A percentile compares a stretch with the other conserved stretches of the same genome.
Evolutionary conservation across 805 yeast species (phyloP).

Genomic region (Sugiyamaella americana): DNA sequence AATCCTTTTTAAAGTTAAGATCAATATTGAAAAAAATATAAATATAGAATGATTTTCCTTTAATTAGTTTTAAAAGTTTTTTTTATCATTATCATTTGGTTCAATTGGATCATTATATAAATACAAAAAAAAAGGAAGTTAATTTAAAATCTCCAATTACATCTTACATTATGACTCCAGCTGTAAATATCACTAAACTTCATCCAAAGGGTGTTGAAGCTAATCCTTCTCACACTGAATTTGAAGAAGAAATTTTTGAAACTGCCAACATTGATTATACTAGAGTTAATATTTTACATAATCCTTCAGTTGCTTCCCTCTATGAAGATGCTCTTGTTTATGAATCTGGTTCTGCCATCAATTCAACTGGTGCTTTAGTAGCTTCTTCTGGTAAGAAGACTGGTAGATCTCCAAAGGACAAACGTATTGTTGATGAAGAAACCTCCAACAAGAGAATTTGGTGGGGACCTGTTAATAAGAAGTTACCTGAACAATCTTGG

Average conservation of each 20-base stretch:
- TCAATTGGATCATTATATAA: no score
- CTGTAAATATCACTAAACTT: conserved; percentile 37
- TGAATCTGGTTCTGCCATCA: conserved; percentile 86
- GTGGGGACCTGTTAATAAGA: conserved; percentile 99
- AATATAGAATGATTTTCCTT: neutral
- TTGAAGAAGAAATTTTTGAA: conserved; percentile 36
- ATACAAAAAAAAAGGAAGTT: no score
- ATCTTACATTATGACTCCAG: conserved; percentile 27
- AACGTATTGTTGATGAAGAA: conserved; percentile 93
- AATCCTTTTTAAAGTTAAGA: neutral
- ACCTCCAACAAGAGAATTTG: conserved; percentile 78
- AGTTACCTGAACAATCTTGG: conserved; percentile 93
- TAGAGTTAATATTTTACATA: conserved; percentile 51
- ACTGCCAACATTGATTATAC: conserved; percentile 38
- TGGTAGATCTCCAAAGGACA: conserved; percentile 97
- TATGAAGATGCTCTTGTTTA: conserved; percentile 85
- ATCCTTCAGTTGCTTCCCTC: conserved; percentile 85
- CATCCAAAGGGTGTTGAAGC: conserved; percentile 41
- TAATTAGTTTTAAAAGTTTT: no score
- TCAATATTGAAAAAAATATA: neutral
- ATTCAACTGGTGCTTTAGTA: conserved; percentile 89
- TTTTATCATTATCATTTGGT: no score
- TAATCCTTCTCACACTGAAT: conserved; percentile 33
- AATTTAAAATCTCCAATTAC: no score
- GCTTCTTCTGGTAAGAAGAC: conserved; percentile 95